Base-by-base conservation (phyloP, 768 basidiomycete species). In the Mycena filopes region DNA sequence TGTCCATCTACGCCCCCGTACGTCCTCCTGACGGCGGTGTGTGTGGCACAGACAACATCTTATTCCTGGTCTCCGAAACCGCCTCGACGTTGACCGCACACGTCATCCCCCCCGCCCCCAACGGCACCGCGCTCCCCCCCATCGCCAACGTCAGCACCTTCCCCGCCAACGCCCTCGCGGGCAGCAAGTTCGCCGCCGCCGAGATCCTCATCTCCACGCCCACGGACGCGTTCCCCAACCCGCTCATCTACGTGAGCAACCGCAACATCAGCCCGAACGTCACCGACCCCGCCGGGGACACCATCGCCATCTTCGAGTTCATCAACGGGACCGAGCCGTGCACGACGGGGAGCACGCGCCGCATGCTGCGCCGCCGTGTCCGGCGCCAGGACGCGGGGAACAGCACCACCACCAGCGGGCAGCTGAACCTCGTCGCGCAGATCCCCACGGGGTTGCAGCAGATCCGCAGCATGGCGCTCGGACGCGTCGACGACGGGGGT, bases 221-320 rank as follows among this genome's bases (percentile, higher is more conserved):
- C 1, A 82, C 79, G 0, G 65, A 73, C 9, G 68, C 67, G 42
- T 87, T 84, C 78, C 83, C 83, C 2, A 74, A 73, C 51, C 78
- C 82, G 4, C 80, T 82, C 63, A 81, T 88, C 65, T 89, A 88
- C 71, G 77, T 78, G 23, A 87, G 86, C 63, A 88, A 89, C 74
- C 81, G 87, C 55, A 88, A 89, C 73, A 80, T 78, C 6, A 86
- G 83, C 42, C 59, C 59, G 23, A 76, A 78, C 45, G 76, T 76
- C 51, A 67, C 72, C 28, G 86, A 87, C 67, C 73, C 81, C 26
- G 77, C 76, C 16, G 87, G 88, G 9, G 87, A 88, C 74, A 81
- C 87, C 12, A 86, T 88, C 55, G 86, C 85, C 25, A 83, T 89
- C 65, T 87, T 86, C 71, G 78, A 82, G 69, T 78, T 78, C 42